Evolutionary conservation across 2,329 filamentous ascomycete species (phyloP).

Genomic region (Cladosporium cucumerinum): DNA sequence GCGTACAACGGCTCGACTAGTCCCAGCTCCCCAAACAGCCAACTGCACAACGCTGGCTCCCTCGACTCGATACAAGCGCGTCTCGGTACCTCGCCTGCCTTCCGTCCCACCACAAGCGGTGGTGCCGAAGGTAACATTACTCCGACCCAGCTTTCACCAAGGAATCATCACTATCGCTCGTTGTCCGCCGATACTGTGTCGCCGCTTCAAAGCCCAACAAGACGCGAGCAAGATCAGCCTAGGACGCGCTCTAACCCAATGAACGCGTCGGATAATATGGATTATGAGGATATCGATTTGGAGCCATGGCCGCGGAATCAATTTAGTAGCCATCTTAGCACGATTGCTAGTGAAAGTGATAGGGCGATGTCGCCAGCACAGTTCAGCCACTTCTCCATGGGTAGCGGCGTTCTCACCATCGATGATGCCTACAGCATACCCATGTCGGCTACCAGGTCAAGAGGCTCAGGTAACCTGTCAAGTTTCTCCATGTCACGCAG

Average conservation of each 20-base stretch:
- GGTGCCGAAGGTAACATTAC: slow-evolving; percentile 26
- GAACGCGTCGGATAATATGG: slow-evolving; percentile 23
- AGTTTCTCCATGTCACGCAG: slow-evolving; percentile 17
- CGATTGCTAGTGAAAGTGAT: slow-evolving; percentile 37
- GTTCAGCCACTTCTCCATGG: slow-evolving; percentile 33
- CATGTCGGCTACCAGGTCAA: slow-evolving; percentile 21
- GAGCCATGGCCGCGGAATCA: slow-evolving; percentile 30
- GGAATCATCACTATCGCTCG: slow-evolving; percentile 20
- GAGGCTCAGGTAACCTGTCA: slow-evolving; percentile 2
- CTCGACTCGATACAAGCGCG: slow-evolving; percentile 33
- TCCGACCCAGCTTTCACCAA: slow-evolving; percentile 20
- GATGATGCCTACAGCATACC: slow-evolving; percentile 30
- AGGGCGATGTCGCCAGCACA: slow-evolving; percentile 26
- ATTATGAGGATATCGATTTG: slow-evolving; percentile 29
- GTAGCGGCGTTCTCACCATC: slow-evolving; percentile 32
- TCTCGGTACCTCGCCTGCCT: slow-evolving; percentile 22
- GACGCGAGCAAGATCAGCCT: slow-evolving; percentile 19
- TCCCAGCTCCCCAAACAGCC: slow-evolving; percentile 17
- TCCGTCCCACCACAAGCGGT: slow-evolving; percentile 22
- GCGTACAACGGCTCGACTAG: slow-evolving; percentile 16
- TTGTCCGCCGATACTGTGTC: slow-evolving; percentile 31
- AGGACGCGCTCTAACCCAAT: slow-evolving; percentile 2
- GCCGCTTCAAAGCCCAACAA: slow-evolving; percentile 34
- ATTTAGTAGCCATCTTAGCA: slow-evolving; percentile 35
- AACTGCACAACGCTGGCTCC: slow-evolving; percentile 23